Conservation (phyloP, 1,284 basidiomycete genomes). For the Cryptococcus maquisensis region DNA sequence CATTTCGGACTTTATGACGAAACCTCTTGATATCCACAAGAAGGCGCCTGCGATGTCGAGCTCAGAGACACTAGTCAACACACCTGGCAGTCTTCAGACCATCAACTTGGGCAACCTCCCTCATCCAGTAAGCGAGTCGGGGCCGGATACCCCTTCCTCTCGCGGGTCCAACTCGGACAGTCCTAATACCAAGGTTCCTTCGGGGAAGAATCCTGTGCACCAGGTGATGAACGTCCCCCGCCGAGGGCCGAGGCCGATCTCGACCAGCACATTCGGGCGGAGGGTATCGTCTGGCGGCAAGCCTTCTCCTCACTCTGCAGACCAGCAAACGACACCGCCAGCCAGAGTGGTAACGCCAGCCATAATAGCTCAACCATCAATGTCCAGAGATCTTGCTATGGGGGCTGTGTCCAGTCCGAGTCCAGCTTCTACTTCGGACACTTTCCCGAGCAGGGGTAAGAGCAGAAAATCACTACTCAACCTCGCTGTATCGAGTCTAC, state of each 20-base stretch:
- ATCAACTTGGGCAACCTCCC: too few relatives aligned
- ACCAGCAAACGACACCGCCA: not conserved
- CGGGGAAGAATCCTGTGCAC: too few relatives aligned
- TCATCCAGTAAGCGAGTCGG: too few relatives aligned
- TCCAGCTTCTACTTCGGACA: not conserved
- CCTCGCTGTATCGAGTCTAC: too few relatives aligned
- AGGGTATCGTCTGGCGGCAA: not conserved
- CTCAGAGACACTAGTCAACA: not conserved
- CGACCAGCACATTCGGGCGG: not conserved
- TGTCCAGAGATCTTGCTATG: not conserved
- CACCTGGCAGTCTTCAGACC: not conserved
- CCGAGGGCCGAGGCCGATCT: not conserved
- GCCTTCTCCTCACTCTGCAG: not conserved
- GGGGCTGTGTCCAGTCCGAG: not conserved
- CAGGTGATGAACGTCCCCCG: too few relatives aligned
- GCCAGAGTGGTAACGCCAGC: not conserved
- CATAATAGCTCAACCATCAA: not conserved
- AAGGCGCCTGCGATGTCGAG: not conserved
- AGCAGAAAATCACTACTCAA: too few relatives aligned
- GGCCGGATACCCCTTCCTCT: too few relatives aligned
- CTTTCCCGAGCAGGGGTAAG: too few relatives aligned
- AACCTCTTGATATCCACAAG: not conserved
- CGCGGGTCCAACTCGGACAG: too few relatives aligned
- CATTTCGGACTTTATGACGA: not conserved
- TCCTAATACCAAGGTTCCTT: too few relatives aligned